These are phyloP conservation scores for Sphagnurus paluster DNA, from an alignment of 1,284 basidiomycete genomes.

Conservation along the genomic window DNA sequence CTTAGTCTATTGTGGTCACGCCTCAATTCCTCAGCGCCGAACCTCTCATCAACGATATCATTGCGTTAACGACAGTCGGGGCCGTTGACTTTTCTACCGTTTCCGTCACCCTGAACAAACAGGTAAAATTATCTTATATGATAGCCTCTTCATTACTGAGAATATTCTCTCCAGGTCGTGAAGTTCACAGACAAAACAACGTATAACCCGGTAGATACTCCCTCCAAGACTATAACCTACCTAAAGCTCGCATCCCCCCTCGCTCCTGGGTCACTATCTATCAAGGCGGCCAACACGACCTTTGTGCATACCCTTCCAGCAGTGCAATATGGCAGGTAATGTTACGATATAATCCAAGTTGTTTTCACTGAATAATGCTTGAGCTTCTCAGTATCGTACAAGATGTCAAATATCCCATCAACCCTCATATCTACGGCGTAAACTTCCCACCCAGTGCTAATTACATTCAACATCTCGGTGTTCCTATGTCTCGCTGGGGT, in stretches of 20 bases:
- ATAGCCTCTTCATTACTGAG: background rate
- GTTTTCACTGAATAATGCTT: background rate
- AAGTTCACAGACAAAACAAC: slow-evolving; percentile 33
- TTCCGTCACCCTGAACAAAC: slow-evolving; percentile 37
- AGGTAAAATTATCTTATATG: slow-evolving; percentile 24
- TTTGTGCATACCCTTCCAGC: slow-evolving; percentile 43
- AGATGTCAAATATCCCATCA: slow-evolving; percentile 37
- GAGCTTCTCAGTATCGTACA: slow-evolving; percentile 34
- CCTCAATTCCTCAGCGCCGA: slow-evolving; percentile 51
- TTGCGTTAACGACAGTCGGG: slow-evolving; percentile 48
- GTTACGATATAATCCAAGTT: background rate
- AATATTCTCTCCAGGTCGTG: slow-evolving; percentile 28
- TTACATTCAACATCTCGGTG: slow-evolving; percentile 46
- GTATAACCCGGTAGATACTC: slow-evolving; percentile 42
- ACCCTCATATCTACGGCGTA: slow-evolving; percentile 47
- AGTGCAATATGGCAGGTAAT: slow-evolving; percentile 37
- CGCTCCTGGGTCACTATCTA: slow-evolving; percentile 37
- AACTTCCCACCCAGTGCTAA: slow-evolving; percentile 47
- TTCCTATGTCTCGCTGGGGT: slow-evolving; percentile 51
- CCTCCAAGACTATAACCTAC: slow-evolving; percentile 47
- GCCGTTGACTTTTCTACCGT: slow-evolving; percentile 41
- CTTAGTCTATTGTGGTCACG: slow-evolving; percentile 38
- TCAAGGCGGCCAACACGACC: slow-evolving; percentile 37
- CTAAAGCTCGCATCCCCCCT: slow-evolving; percentile 39
- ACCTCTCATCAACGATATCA: slow-evolving; percentile 42